Base-by-base conservation (phyloP, 805 yeast genomes). In the Saturnispora sekii region DNA sequence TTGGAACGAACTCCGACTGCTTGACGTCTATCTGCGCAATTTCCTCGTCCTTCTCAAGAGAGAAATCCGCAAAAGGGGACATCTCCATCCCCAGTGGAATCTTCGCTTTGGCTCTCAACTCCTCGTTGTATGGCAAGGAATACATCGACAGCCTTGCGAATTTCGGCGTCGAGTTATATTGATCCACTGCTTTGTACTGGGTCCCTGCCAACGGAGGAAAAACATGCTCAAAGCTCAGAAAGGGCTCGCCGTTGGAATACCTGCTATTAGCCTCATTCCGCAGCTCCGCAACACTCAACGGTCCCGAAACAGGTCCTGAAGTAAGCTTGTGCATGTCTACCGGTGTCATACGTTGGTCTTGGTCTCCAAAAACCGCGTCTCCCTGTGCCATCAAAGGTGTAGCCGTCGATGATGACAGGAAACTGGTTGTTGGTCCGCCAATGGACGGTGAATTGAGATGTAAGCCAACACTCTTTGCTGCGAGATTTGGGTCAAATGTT, bases 141-240 rank as follows among this genome's bases (percentile, higher is more conserved):
- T 87, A 85, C 84, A 88, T 76, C 4, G 95, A 70, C 50, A 85
- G 66, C 48, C 95, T 72, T 58, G 84, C 75, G 60, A 79, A 79
- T 48, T 84, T 77, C 3, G 97, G 93, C 18, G 85, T 77, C 3
- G 95, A 77, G 8, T 81, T 76, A 5, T 95, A 95, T 60, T 89
- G 95, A 60, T 93, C 97, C 28, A 76, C 67, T 1, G 82, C 75
- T 38, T 67, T 69, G 57, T 70, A 85, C 50, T 77, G 80, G 1
- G 86, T 76, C 0, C 90, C 84, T 0, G 95, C 81, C 11, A 78
- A 68, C 3, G 97, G 97, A 5, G 97, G 95, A 10, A 77, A 72
- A 1, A 86, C 81, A 56, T 86, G 78, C 58, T 80, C 78, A 54
- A 84, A 79, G 1, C 96, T 83, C 40, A 73, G 70, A 62, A 85